These are phyloP conservation scores for Neurospora crassa DNA, from an alignment of 2,329 filamentous ascomycete species.

Conservation along the genomic window DNA sequence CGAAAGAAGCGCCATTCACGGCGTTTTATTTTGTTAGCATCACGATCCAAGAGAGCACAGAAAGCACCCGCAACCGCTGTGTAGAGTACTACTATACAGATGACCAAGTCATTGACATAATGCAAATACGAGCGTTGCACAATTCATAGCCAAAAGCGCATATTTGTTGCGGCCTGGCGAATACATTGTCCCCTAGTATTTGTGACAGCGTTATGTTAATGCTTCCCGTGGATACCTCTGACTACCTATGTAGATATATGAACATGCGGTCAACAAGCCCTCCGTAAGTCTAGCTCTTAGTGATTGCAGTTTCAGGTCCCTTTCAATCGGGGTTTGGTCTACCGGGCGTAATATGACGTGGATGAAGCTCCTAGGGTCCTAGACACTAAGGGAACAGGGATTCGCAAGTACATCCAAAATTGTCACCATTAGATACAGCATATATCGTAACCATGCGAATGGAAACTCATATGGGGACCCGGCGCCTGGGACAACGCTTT, in stretches of 20 bases:
- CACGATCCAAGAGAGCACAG: background rate
- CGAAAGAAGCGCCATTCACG: background rate
- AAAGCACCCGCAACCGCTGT: background rate
- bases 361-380: too few species aligned
- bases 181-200: background rate
- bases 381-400: background rate
- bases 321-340: background rate
- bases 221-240: background rate
- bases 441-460: background rate
- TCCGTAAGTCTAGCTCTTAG: too few species aligned
- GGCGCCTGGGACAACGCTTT: background rate
- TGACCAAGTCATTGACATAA: background rate
- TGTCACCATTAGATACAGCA: background rate
- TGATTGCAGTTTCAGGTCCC: background rate
- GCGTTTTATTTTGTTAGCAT: background rate
- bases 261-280: background rate
- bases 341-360: background rate
- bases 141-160: background rate
- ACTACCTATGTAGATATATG: too few species aligned
- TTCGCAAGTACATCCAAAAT: background rate
- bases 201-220: background rate
- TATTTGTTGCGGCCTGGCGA: background rate
- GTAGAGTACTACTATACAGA: background rate
- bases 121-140: background rate
- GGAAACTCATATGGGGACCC: background rate